Evolutionary conservation across 75 land plant species (phyloP).

Genomic region (Sequoiadendron giganteum): DNA sequence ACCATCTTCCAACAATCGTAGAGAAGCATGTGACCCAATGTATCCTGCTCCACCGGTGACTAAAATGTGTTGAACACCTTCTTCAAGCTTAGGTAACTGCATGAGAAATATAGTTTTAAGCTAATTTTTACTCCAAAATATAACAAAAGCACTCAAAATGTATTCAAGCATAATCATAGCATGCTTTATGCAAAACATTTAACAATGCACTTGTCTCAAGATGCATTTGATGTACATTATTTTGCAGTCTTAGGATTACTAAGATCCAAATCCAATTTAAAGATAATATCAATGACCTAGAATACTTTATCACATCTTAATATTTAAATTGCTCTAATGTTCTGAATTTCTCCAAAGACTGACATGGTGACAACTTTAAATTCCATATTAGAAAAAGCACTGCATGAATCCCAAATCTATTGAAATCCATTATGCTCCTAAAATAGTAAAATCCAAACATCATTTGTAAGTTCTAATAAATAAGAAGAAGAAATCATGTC

Average conservation of each 20-base stretch:
- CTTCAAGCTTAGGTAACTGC: constrained; percentile 39
- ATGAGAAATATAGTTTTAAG: background rate
- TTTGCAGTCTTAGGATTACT: background rate
- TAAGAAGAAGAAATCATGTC: too few species aligned
- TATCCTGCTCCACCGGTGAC: constrained; percentile 56
- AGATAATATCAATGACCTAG: background rate
- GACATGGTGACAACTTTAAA: background rate
- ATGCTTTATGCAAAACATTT: background rate
- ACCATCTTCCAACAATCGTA: constrained; percentile 42
- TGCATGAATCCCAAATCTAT: background rate
- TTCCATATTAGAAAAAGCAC: background rate
- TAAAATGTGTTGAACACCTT: constrained; percentile 39
- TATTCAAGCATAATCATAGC: background rate
- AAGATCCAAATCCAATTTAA: background rate
- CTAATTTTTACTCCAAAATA: background rate
- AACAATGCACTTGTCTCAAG: background rate
- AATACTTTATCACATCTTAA: background rate
- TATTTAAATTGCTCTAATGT: background rate
- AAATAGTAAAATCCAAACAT: background rate
- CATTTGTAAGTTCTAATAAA: background rate
- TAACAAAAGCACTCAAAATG: background rate
- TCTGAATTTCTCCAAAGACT: background rate
- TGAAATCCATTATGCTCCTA: background rate
- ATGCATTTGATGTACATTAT: background rate
- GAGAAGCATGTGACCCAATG: constrained; percentile 53